Evolutionary conservation across 495 filamentous ascomycete genomes (phyloP).

Genomic region (Trichoderma gamsii): DNA sequence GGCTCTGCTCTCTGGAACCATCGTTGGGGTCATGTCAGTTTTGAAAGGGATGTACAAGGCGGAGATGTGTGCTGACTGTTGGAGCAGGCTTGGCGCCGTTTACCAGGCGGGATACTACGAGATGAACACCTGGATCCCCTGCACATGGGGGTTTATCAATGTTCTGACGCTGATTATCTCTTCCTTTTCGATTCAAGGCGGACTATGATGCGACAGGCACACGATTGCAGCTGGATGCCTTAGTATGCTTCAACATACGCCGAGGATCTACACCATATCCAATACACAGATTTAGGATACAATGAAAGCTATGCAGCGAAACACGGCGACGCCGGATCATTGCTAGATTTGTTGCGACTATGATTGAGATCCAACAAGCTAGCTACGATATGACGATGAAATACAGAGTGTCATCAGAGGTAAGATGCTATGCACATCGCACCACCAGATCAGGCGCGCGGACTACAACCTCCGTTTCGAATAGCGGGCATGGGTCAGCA

Average conservation of each 20-base stretch:
- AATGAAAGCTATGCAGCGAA: neutral
- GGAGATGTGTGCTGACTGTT: slow-evolving; percentile 23
- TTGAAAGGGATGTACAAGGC: neutral
- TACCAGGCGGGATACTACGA: slow-evolving; percentile 83
- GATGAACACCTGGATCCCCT: slow-evolving; percentile 97
- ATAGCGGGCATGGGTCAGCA: too few species aligned
- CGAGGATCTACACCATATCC: neutral
- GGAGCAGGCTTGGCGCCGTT: slow-evolving; percentile 69
- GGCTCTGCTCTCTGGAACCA: slow-evolving; percentile 77
- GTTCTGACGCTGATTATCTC: slow-evolving; percentile 83
- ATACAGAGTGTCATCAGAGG: neutral
- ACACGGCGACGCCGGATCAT: neutral
- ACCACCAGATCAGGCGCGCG: neutral
- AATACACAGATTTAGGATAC: neutral
- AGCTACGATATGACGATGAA: neutral
- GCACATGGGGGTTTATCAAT: slow-evolving; percentile 89
- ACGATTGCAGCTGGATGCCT: neutral
- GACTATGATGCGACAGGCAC: slow-evolving; percentile 50
- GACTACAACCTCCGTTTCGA: neutral
- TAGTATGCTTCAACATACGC: neutral
- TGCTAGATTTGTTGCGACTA: neutral
- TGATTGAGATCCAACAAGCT: neutral
- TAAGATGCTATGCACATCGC: neutral
- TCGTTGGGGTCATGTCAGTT: slow-evolving; percentile 82
- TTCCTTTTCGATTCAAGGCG: slow-evolving; percentile 93